Conservation (phyloP, 2,329 filamentous ascomycete species). For the Camptophora hylomeconis region DNA sequence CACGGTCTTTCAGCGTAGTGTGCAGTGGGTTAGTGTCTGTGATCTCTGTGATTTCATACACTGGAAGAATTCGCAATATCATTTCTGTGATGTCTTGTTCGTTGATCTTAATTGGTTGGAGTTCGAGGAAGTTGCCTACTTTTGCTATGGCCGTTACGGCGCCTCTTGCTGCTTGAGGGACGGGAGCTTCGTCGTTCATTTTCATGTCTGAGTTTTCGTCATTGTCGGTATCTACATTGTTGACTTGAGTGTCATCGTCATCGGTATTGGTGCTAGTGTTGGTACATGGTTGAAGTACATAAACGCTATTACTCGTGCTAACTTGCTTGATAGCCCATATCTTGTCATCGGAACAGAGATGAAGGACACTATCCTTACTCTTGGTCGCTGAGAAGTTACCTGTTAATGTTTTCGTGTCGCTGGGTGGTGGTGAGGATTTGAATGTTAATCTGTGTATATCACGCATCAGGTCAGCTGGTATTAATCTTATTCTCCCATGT, state of each 20-base stretch:
- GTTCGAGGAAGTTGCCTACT: slow-evolving; percentile 32
- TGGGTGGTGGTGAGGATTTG: slow-evolving; percentile 24
- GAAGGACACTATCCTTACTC: slow-evolving; percentile 17
- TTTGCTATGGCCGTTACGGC: slow-evolving; percentile 29
- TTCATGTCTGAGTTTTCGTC: slow-evolving; percentile 4
- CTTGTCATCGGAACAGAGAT: slow-evolving; percentile 44
- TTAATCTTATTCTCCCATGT: neutral
- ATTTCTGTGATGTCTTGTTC: slow-evolving; percentile 3
- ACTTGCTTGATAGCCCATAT: slow-evolving; percentile 52
- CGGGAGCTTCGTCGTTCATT: neutral
- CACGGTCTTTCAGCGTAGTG: too few species aligned
- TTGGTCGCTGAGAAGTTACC: neutral
- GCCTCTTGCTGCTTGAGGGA: slow-evolving; percentile 6
- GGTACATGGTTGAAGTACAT: slow-evolving; percentile 31
- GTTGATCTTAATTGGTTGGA: slow-evolving; percentile 20
- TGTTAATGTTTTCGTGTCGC: neutral
- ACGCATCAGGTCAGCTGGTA: slow-evolving; percentile 6
- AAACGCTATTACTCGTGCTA: slow-evolving; percentile 52
- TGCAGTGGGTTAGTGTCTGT: neutral
- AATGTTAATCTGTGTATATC: slow-evolving; percentile 27
- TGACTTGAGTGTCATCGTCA: slow-evolving; percentile 1
- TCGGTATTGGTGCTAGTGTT: slow-evolving; percentile 10
- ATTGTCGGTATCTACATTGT: slow-evolving; percentile 13
- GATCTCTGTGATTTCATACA: neutral
- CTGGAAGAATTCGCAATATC: neutral